Evolutionary conservation across 768 basidiomycete genomes (phyloP).

Genomic region (Flagelloscypha sp.): DNA sequence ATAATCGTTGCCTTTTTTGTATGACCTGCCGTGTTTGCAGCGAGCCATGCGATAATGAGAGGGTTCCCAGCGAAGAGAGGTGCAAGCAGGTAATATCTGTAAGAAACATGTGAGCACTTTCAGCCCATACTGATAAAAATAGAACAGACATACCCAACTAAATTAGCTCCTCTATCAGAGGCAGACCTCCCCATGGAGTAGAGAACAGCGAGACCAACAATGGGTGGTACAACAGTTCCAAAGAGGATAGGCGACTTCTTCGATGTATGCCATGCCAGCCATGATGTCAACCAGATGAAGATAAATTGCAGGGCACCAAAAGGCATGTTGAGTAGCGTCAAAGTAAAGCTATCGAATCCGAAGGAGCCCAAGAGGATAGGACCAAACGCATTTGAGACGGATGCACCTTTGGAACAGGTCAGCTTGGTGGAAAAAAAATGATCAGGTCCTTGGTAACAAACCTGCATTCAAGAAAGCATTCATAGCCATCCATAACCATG

Average conservation of each 20-base stretch:
- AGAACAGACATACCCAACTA: too few relatives aligned
- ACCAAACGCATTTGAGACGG: conserved; percentile 1
- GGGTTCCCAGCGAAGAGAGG: conserved; percentile 2
- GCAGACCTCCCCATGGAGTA: too few relatives aligned
- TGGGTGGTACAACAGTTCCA: neutral
- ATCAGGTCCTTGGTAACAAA: too few relatives aligned
- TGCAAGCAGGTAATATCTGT: conserved; percentile 1
- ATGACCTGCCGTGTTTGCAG: conserved; percentile 2
- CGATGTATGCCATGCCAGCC: neutral
- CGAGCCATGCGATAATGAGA: conserved; percentile 2
- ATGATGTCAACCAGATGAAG: neutral
- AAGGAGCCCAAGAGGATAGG: conserved; percentile 1
- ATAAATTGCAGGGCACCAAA: conserved; percentile 2
- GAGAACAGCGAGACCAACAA: conserved; percentile 2
- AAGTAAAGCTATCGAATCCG: neutral
- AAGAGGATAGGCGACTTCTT: conserved; percentile 1
- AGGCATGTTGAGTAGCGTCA: conserved; percentile 3
- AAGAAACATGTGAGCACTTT: too few relatives aligned
- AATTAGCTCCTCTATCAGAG: too few relatives aligned
- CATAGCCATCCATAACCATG: conserved; percentile 1
- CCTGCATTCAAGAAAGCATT: neutral
- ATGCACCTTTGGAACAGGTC: neutral
- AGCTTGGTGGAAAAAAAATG: neutral
- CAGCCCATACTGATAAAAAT: too few relatives aligned
- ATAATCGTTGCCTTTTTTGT: too few relatives aligned